Percentiles rank a stretch among this genome's conserved stretches.
These are phyloP conservation scores for Kalmusia sp. DNA, from an alignment of 2,329 filamentous ascomycete genomes.

Conservation along the genomic window DNA sequence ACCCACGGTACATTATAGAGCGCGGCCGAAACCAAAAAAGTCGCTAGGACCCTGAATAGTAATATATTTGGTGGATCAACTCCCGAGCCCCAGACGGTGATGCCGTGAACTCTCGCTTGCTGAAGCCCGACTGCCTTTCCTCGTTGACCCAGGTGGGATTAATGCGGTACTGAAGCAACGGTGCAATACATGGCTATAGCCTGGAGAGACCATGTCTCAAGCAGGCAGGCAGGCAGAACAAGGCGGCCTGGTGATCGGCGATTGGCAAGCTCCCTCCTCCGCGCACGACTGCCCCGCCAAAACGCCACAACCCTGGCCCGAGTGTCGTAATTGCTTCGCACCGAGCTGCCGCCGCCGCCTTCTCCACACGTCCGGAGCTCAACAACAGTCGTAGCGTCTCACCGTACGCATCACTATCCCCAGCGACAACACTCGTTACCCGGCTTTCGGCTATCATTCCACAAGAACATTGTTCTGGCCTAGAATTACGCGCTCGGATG, in stretches of 20 bases:
- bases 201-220: background rate
- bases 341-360: conserved; percentile 8
- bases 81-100: background rate
- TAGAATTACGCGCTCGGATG: background rate
- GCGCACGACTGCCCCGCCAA: conserved; percentile 14
- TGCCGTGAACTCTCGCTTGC: background rate
- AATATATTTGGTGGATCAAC: background rate
- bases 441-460: conserved; percentile 27
- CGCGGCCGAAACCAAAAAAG: background rate
- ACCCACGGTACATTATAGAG: conserved; percentile 1
- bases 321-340: conserved; percentile 27
- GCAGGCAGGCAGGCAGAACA: too few relatives aligned
- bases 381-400: conserved; percentile 45
- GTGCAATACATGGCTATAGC: background rate
- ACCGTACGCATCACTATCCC: conserved; percentile 20
- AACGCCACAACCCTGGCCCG: conserved; percentile 20
- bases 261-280: background rate
- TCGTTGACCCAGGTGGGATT: too few relatives aligned
- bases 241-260: background rate
- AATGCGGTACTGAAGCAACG: too few relatives aligned
- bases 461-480: background rate
- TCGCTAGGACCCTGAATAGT: background rate
- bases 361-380: conserved; percentile 38
- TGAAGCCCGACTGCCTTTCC: background rate
- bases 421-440: conserved; percentile 11